Evolutionary conservation across 139 green algal species (phyloP).

Genomic region (Coccomyxa sp.): DNA sequence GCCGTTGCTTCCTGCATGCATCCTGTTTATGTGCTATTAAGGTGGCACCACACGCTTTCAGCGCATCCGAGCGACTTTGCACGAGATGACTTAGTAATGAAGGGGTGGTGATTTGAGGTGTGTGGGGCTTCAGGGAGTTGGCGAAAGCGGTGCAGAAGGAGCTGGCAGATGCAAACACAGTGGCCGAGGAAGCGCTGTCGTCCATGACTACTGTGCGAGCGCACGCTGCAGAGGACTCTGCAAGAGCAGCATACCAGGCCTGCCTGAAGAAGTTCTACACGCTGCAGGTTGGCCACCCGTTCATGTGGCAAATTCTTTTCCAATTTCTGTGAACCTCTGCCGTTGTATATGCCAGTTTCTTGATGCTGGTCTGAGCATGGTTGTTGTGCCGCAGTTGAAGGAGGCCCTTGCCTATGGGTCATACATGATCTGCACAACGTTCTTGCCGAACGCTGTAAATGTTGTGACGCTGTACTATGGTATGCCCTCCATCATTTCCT

Average conservation of each 20-base stretch:
- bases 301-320: not conserved
- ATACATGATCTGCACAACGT: slow-evolving; percentile 67
- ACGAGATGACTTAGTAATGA: too few relatives aligned
- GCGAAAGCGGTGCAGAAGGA: slow-evolving; percentile 66
- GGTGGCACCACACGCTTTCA: too few relatives aligned
- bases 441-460: slow-evolving; percentile 57
- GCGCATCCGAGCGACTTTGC: too few relatives aligned
- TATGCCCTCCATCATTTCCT: not conserved
- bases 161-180: slow-evolving; percentile 70
- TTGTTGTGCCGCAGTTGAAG: slow-evolving; percentile 13
- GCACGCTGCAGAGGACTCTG: slow-evolving; percentile 56
- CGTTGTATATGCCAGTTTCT: not conserved
- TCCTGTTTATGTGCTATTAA: too few relatives aligned
- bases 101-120: not conserved
- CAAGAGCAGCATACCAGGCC: slow-evolving; percentile 46
- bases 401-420: slow-evolving; percentile 48
- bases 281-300: slow-evolving; percentile 18
- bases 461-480: slow-evolving; percentile 61
- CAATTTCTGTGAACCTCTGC: not conserved
- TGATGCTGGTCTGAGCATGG: not conserved
- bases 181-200: slow-evolving; percentile 68
- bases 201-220: slow-evolving; percentile 74
- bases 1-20: too few relatives aligned
- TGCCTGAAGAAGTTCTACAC: slow-evolving; percentile 52
- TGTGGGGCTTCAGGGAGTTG: slow-evolving; percentile 31